A percentile compares a stretch with the other conserved stretches of the same genome.
Evolutionary conservation across 1,139 yeast genomes (phyloP).

Genomic region (Lodderomyces parapsilosis): DNA sequence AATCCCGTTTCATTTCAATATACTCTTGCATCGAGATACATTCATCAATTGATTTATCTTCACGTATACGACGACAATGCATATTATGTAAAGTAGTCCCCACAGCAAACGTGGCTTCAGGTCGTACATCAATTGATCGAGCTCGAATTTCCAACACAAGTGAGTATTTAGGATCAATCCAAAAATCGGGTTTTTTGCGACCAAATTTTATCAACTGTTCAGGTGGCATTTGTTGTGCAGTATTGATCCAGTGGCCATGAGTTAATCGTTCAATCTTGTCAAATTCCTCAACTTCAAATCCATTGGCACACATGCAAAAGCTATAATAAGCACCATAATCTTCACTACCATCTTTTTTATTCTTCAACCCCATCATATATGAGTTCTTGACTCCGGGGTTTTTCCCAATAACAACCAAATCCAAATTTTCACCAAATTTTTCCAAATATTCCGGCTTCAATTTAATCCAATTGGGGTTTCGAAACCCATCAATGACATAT

Average conservation of each 20-base stretch:
- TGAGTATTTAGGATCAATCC: constrained; percentile 80
- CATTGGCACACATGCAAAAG: constrained; percentile 83
- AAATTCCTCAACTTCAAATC: constrained; percentile 66
- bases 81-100: constrained; percentile 76
- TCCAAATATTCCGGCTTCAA: constrained; percentile 88
- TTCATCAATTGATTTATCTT: constrained; percentile 61
- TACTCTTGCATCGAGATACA: constrained; percentile 62
- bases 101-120: constrained; percentile 53
- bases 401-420: constrained; percentile 75
- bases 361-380: constrained; percentile 68
- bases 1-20: constrained; percentile 29
- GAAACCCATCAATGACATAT: constrained; percentile 62
- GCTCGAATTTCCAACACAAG: constrained; percentile 86
- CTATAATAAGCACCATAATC: constrained; percentile 38
- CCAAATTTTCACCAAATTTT: constrained; percentile 85
- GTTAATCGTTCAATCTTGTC: constrained; percentile 58
- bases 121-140: constrained; percentile 58
- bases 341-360: constrained; percentile 19
- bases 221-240: constrained; percentile 37
- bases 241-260: constrained; percentile 58
- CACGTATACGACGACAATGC: constrained; percentile 65
- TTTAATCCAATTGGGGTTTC: constrained; percentile 73
- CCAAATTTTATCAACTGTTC: constrained; percentile 55
- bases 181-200: constrained; percentile 58
- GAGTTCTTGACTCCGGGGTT: constrained; percentile 73